Conservation (phyloP, 768 basidiomycete genomes). For the Termitomyces sp. region DNA sequence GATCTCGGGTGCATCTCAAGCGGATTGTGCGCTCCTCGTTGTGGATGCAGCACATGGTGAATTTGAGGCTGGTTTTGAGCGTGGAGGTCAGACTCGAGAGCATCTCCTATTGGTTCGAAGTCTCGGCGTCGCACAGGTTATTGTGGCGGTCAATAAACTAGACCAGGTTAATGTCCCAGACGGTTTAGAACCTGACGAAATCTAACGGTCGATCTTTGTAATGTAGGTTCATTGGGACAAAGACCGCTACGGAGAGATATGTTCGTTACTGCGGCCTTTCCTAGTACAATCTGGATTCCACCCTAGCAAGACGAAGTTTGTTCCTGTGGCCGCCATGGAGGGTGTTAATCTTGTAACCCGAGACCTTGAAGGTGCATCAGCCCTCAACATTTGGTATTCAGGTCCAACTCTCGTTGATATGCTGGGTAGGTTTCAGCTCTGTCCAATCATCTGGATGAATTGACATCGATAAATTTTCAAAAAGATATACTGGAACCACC, state of each 20-base stretch:
- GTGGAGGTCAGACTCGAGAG: slow-evolving; percentile 94
- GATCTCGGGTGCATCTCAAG: slow-evolving; percentile 98
- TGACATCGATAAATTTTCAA: not conserved
- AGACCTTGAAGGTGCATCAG: slow-evolving; percentile 41
- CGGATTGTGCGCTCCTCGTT: slow-evolving; percentile 91
- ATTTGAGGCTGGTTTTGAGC: slow-evolving; percentile 94
- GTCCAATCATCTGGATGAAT: not conserved
- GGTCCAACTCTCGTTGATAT: slow-evolving; percentile 83
- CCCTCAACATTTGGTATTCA: slow-evolving; percentile 71
- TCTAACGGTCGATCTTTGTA: not conserved
- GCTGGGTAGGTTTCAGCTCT: slow-evolving; percentile 55
- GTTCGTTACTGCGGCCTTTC: slow-evolving; percentile 70
- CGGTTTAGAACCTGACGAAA: not conserved
- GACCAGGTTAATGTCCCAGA: slow-evolving; percentile 63
- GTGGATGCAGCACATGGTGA: slow-evolving; percentile 88
- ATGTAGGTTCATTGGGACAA: slow-evolving; percentile 83
- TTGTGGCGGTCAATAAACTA: slow-evolving; percentile 94
- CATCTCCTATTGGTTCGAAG: slow-evolving; percentile 90
- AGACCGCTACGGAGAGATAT: slow-evolving; percentile 84
- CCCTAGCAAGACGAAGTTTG: slow-evolving; percentile 72
- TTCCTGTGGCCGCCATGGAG: slow-evolving; percentile 87
- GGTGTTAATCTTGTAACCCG: slow-evolving; percentile 76
- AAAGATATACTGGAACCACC: slow-evolving; percentile 83
- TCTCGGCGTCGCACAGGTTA: slow-evolving; percentile 86
- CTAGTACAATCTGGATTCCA: slow-evolving; percentile 86